Evolutionary conservation across 2,329 filamentous ascomycete species (phyloP), one percentile per base, ranked within the genome.

Genomic region (Herpotrichia juniperi): DNA sequence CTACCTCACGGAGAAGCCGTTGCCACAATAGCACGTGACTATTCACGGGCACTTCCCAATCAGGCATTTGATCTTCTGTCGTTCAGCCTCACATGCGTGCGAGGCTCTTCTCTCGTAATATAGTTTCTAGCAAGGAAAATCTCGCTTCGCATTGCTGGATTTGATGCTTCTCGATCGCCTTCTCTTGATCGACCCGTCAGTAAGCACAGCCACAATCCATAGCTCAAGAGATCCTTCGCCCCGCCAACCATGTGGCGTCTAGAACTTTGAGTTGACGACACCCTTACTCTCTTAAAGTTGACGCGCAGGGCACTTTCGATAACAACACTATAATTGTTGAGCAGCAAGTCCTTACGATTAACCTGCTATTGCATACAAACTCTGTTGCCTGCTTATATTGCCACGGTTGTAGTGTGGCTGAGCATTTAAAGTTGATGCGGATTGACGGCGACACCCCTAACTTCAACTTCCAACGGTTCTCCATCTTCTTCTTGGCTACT

Each of bases 1-100:
- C 37, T 22, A 19, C 21, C n/a, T 40, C 37, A 42, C 53, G 53
- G 50, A 12, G 50, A 50, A 28, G 43, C 53, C 53, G 53, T 56
- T 25, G 53, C 53, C 53, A 56, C 50, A 3, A 26, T 2, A 14
- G 16, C 49, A 56, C 53, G 46, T 53, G 46, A 45, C 26, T 12
- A 3, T 4, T 4, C 37, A 11, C 37, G 14, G 3, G 21, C 5
- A 14, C 37, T 40, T 40, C 37, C 37, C 6, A 37, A 24, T 40
- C 34, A 3, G 37, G 37, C 12, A 22, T n/a, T 11, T 40, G 22
- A 7, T 40, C 37, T 16, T 25, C 19, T 37, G 5, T 37, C 11
- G 19, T 17, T 24, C 21, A 25, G 11, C 19, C 37, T 16, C 19
- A 7, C 9, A 14, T 3, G 22, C 6, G 8, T 6, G 3, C 37